Percentiles rank a stretch among this genome's conserved stretches.
phyloP scores from a whole-genome alignment of 192 early-diverging fungal species.

The Chytriomyces sp. region DNA sequence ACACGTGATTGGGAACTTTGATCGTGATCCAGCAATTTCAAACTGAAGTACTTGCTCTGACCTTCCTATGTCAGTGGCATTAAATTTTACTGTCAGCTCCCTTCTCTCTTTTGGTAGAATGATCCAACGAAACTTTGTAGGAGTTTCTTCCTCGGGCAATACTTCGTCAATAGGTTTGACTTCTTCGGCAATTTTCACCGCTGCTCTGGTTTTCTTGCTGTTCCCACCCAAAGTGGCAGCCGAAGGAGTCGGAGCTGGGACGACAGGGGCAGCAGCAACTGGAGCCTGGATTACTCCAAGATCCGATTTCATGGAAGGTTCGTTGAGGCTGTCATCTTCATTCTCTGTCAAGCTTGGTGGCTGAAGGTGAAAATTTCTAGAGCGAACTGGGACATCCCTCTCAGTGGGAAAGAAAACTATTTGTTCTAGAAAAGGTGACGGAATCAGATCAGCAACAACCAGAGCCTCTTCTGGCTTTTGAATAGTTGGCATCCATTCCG shows the following conservation, averaged over 20 bases:
- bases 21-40: constrained; percentile 49
- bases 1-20: constrained; percentile 43
- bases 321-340: constrained; percentile 39
- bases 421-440: constrained; percentile 45
- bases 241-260: neutral
- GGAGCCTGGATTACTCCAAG: neutral
- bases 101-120: constrained; percentile 52
- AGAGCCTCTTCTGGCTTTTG: constrained; percentile 31
- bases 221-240: neutral
- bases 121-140: constrained; percentile 50
- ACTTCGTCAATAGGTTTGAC: constrained; percentile 47
- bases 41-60: constrained; percentile 53
- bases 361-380: constrained; percentile 36
- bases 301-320: neutral
- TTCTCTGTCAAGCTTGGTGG: constrained; percentile 27
- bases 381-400: constrained; percentile 25
- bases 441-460: constrained; percentile 30
- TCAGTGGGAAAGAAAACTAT: constrained; percentile 44
- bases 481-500: constrained; percentile 41
- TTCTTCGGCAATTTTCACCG: constrained; percentile 38
- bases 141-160: constrained; percentile 43
- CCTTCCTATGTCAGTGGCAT: constrained; percentile 52
- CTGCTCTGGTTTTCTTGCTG: constrained; percentile 14
- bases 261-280: neutral
- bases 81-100: constrained; percentile 54